Evolutionary conservation across 371 early-diverging fungal genomes (phyloP).

Genomic region (Quaeritorhiza haematococci): DNA sequence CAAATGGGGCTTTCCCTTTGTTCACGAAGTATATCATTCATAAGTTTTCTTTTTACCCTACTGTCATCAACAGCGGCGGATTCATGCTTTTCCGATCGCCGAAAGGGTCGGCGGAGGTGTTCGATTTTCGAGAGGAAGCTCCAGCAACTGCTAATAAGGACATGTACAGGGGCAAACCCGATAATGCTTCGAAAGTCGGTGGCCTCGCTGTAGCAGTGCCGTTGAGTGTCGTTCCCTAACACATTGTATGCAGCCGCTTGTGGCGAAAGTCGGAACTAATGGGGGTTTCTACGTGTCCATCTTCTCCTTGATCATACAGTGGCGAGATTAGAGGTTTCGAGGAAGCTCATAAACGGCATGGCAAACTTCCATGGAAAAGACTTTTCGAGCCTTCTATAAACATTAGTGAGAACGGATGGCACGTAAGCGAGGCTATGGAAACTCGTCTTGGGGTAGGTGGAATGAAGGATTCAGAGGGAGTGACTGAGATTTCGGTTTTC

Average conservation of each 20-base stretch:
- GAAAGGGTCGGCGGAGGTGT: conserved; percentile 26
- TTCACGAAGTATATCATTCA: not conserved
- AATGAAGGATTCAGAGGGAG: conserved; percentile 8
- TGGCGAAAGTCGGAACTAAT: too few species aligned
- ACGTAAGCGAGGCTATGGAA: conserved; percentile 51
- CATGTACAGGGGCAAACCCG: conserved; percentile 70
- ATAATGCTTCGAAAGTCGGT: conserved; percentile 58
- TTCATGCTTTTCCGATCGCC: conserved; percentile 87
- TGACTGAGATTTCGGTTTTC: conserved; percentile 9
- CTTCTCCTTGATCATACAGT: conserved; percentile 23
- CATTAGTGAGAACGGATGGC: conserved; percentile 77
- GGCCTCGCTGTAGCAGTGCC: conserved; percentile 88
- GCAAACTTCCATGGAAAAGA: conserved; percentile 79
- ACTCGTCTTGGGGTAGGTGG: conserved; percentile 40
- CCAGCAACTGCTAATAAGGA: conserved; percentile 65
- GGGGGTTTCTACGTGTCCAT: too few species aligned
- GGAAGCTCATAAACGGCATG: conserved; percentile 72
- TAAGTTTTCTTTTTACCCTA: not conserved
- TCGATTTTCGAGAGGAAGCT: conserved; percentile 85
- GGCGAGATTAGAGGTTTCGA: conserved; percentile 88
- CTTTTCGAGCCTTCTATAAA: conserved; percentile 80
- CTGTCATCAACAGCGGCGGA: conserved; percentile 69
- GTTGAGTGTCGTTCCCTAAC: conserved; percentile 29
- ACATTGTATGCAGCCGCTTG: not conserved
- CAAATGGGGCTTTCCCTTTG: not conserved